Base-by-base conservation (phyloP, 805 yeast genomes). In the Lipomyces chichibuensis region DNA sequence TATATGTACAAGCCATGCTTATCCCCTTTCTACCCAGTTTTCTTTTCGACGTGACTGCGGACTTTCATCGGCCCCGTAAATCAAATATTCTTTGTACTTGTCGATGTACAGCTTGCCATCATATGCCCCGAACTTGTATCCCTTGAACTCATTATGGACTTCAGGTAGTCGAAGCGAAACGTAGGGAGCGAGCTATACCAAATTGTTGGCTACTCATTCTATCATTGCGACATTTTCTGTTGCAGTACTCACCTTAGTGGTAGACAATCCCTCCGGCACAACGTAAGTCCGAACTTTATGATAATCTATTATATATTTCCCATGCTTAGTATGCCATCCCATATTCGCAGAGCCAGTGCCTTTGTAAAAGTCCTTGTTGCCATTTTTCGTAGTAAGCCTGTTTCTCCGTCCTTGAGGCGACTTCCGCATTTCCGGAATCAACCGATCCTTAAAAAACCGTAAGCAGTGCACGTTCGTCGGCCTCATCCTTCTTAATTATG, bases 331-430 rank as follows among this genome's bases (percentile, higher is more conserved):
- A 75, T 88, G 86, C 62, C 82, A 83, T 77, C 99, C 99, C 69
- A 92, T 86, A 78, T 98, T 98, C 2, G 96, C 85, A 4, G 99
- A 91, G 66, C 98, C 86, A 27, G 98, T 95, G 82, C 99, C 99
- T 78, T 95, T 95, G 81, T 95, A 95, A 80, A 84, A 90, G 74
- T 90, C 88, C 81, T 93, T 92, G 80, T 95, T 94, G 75, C 99
- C 98, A 77, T 91, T 92, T 75, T 95, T 95, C 27, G 97, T 89
- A 27, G 97, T 89, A 73, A 94, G 81, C 4, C 97, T 85, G 76
- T 85, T 84, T 33, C 76, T 65, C n/a, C 64, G 54, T 39, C 60
- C 56, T 14, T 60, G 63, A 6, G 62, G 60, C 23, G 27, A 54
- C 25, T 25, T 20, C n/a, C 25, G n/a, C n/a, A 29, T 9, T 14